Conservation (phyloP, 352 stramenopile species). For the Achlya hypogyna region DNA sequence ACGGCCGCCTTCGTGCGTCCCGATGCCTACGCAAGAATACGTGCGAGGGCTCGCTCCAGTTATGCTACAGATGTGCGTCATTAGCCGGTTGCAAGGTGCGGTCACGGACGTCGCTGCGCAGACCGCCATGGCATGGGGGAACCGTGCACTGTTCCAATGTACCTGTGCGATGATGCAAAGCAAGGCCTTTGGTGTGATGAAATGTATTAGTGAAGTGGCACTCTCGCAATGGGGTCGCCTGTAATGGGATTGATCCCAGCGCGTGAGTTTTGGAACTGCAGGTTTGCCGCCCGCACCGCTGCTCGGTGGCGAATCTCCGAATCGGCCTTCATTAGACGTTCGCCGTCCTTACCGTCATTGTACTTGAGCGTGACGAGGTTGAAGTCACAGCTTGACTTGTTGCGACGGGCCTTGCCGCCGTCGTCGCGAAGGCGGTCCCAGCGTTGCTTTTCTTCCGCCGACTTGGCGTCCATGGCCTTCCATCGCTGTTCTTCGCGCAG, state of each 20-base stretch:
- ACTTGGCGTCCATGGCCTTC: constrained; percentile 66
- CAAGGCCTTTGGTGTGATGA: constrained; percentile 31
- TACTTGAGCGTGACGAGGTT: constrained; percentile 85
- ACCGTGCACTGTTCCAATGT: background rate
- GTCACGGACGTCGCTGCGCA: too few species aligned
- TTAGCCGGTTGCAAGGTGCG: too few species aligned
- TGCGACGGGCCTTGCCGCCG: constrained; percentile 76
- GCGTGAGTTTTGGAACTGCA: constrained; percentile 75
- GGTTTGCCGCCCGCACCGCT: constrained; percentile 61
- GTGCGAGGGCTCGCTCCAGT: too few species aligned
- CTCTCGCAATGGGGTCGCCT: constrained; percentile 41
- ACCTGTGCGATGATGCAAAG: constrained; percentile 10
- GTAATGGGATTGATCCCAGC: constrained; percentile 83
- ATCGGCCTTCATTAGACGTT: constrained; percentile 55
- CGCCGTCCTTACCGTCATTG: constrained; percentile 73
- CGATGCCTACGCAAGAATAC: too few species aligned
- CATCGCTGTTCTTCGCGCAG: constrained; percentile 75
- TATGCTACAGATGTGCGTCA: too few species aligned
- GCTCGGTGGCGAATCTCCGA: constrained; percentile 64
- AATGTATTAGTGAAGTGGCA: constrained; percentile 34
- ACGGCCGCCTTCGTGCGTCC: too few species aligned
- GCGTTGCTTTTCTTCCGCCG: constrained; percentile 57
- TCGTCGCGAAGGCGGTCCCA: constrained; percentile 44
- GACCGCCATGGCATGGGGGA: too few species aligned
- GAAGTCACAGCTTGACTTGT: constrained; percentile 80